Evolutionary conservation across 148 eudicot genomes (phyloP).

Genomic region (Rheum nobile): DNA sequence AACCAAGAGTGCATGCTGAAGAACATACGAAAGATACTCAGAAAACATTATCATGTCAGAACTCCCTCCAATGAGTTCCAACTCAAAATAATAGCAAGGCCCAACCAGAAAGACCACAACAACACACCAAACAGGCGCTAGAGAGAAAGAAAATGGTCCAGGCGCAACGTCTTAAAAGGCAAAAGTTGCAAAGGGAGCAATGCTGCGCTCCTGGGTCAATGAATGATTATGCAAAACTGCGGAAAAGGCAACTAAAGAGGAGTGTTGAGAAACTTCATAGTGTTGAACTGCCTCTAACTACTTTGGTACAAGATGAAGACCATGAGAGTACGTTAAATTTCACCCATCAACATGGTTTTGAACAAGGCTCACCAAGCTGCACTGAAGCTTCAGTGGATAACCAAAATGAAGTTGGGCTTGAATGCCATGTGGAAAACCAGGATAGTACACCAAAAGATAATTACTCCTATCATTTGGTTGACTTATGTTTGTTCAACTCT

Average conservation of each 20-base stretch:
- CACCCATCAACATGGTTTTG: too few relatives aligned
- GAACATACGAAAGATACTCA: too few relatives aligned
- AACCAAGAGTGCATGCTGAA: not conserved
- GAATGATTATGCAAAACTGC: not conserved
- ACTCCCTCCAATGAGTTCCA: too few relatives aligned
- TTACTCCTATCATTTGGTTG: too few relatives aligned
- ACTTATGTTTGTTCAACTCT: too few relatives aligned
- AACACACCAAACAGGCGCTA: not conserved
- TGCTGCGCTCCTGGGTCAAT: not conserved
- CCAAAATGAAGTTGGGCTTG: too few relatives aligned
- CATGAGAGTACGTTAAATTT: not conserved
- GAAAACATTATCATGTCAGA: too few relatives aligned
- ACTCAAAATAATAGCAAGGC: not conserved
- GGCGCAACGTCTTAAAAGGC: too few relatives aligned
- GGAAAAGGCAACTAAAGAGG: not conserved
- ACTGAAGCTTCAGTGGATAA: too few relatives aligned
- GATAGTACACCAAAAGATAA: too few relatives aligned
- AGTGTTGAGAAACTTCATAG: not conserved
- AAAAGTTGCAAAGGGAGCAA: not conserved
- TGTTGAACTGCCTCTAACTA: not conserved
- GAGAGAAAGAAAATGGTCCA: not conserved
- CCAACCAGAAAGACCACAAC: not conserved
- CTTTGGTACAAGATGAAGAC: not conserved
- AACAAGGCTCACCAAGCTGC: too few relatives aligned
- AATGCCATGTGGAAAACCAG: too few relatives aligned